phyloP scores from a whole-genome alignment of 1,284 basidiomycete genomes.

The Ustilago hordei region DNA sequence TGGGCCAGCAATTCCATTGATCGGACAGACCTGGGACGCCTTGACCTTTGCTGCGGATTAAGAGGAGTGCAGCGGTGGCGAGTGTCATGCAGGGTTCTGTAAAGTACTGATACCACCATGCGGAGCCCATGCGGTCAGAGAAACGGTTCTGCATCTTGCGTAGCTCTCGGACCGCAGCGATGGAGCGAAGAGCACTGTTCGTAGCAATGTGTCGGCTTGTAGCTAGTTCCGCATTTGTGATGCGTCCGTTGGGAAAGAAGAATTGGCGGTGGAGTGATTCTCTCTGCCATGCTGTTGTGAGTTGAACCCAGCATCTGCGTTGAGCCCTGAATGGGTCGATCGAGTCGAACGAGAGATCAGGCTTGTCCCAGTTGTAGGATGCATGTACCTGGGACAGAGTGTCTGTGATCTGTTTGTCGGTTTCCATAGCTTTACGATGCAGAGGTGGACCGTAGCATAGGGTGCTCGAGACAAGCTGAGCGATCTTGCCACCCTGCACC shows the following conservation, averaged over 20 bases:
- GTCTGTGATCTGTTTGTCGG: constrained; percentile 30
- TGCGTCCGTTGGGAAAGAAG: constrained; percentile 52
- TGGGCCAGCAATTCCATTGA: constrained; percentile 42
- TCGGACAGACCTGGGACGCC: constrained; percentile 37
- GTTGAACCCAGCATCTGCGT: constrained; percentile 41
- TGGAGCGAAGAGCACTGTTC: constrained; percentile 37
- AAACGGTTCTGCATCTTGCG: constrained; percentile 39
- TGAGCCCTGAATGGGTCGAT: constrained; percentile 41
- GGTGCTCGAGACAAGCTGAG: constrained; percentile 40
- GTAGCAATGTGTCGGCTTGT: constrained; percentile 46
- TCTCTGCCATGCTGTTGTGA: constrained; percentile 46
- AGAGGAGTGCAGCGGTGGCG: constrained; percentile 39
- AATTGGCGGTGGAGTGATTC: constrained; percentile 40
- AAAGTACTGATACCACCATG: constrained; percentile 51
- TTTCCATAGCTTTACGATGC: constrained; percentile 51
- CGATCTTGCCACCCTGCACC: constrained; percentile 40
- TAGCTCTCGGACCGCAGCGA: constrained; percentile 32
- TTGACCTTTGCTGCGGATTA: constrained; percentile 45
- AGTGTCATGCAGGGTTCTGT: constrained; percentile 56
- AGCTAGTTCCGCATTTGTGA: constrained; percentile 50
- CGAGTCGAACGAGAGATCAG: constrained; percentile 37
- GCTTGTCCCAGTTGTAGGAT: constrained; percentile 29
- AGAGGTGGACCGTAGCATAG: constrained; percentile 43
- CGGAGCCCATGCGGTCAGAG: constrained; percentile 39
- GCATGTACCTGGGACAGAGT: constrained; percentile 27